A percentile compares a stretch with the other conserved stretches of the same genome.
These are phyloP conservation scores for Picea sitchensis DNA, from an alignment of 75 land plant genomes.

Conservation along the genomic window DNA sequence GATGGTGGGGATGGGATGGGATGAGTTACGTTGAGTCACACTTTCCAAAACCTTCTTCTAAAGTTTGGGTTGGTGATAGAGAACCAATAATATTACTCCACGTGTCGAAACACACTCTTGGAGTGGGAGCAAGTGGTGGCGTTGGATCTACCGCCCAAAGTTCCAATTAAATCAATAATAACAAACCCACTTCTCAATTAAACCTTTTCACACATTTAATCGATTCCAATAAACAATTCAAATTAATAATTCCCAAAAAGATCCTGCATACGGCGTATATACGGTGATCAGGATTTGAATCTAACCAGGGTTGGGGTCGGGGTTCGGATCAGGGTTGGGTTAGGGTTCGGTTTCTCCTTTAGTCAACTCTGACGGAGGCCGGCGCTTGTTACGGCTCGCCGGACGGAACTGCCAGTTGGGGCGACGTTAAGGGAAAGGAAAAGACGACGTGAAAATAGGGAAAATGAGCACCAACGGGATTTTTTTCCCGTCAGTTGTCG, in stretches of 20 bases:
- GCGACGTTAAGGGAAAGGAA: not conserved
- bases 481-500: not conserved
- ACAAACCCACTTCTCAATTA: not conserved
- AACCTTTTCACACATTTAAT: not conserved
- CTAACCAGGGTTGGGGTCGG: not conserved
- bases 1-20: no score
- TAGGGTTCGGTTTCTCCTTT: not conserved
- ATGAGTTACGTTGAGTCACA: no score
- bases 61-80: not conserved
- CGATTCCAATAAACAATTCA: not conserved
- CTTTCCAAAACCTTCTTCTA: not conserved
- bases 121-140: not conserved
- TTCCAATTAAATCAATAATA: not conserved
- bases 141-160: not conserved
- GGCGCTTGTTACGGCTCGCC: no score
- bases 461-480: not conserved
- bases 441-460: not conserved
- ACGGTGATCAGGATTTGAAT: not conserved
- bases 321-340: not conserved
- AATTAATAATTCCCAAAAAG: not conserved
- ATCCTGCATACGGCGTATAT: not conserved
- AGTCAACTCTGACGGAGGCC: no score
- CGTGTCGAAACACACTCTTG: not conserved
- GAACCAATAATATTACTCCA: not conserved
- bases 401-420: not conserved